Percentiles rank a stretch among this genome's conserved stretches.
These are phyloP conservation scores for Bolboschoenus planiculmis DNA, from an alignment of 176 grass and related monocot genomes.

Conservation along the genomic window DNA sequence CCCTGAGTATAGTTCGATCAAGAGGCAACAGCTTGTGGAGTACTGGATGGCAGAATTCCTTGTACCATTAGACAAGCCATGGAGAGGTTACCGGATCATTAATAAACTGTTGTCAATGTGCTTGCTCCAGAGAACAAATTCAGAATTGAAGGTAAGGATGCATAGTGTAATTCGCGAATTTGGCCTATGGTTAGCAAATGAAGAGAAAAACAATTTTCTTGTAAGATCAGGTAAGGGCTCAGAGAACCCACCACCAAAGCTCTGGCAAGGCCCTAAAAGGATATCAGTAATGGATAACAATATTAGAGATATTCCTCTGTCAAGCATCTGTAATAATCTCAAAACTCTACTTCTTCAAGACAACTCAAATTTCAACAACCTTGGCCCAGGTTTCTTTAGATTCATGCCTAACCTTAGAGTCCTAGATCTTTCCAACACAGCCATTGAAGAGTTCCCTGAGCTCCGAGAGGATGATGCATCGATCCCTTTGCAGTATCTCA, in stretches of 20 bases:
- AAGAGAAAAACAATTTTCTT: slow-evolving; percentile 33
- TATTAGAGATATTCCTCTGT: slow-evolving; percentile 36
- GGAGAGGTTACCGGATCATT: slow-evolving; percentile 39
- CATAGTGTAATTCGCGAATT: slow-evolving; percentile 49
- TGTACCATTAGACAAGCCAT: neutral
- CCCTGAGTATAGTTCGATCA: slow-evolving; percentile 54
- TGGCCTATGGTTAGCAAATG: slow-evolving; percentile 32
- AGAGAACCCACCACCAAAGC: slow-evolving; percentile 31
- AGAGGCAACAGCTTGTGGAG: slow-evolving; percentile 42
- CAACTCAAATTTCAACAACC: slow-evolving; percentile 47
- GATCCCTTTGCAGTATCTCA: slow-evolving; percentile 41
- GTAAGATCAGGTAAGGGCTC: slow-evolving; percentile 40
- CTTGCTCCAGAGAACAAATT: slow-evolving; percentile 51
- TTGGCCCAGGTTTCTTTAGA: slow-evolving; percentile 42
- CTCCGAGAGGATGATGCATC: slow-evolving; percentile 26
- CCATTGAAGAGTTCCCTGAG: slow-evolving; percentile 27
- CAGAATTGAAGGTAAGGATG: slow-evolving; percentile 49
- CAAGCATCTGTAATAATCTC: slow-evolving; percentile 39
- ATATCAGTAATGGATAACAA: slow-evolving; percentile 83
- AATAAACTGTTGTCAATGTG: slow-evolving; percentile 32
- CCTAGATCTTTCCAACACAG: slow-evolving; percentile 72
- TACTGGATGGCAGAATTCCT: slow-evolving; percentile 70
- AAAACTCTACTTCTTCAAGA: slow-evolving; percentile 61
- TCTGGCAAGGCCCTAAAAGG: slow-evolving; percentile 30
- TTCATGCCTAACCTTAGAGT: slow-evolving; percentile 52